A percentile compares a stretch with the other conserved stretches of the same genome.
Conservation (phyloP, 1,284 basidiomycete species). For the Cryptococcus sp. region DNA sequence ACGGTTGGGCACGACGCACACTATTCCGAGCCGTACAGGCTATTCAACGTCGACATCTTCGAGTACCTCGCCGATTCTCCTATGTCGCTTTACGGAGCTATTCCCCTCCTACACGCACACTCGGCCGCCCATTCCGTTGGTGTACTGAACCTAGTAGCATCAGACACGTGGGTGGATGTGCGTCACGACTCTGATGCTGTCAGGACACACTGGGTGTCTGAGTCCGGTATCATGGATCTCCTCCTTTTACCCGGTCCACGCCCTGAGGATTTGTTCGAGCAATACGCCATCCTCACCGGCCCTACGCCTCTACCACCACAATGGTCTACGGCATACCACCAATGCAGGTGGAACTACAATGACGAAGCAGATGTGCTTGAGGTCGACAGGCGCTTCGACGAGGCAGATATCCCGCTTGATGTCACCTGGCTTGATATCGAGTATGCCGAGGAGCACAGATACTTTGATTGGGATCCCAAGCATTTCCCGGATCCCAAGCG, state of each 20-base stretch:
- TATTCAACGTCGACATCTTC: conserved; percentile 97
- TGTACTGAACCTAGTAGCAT: conserved; percentile 85
- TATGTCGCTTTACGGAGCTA: conserved; percentile 88
- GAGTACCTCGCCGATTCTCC: conserved; percentile 91
- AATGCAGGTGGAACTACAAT: conserved; percentile 98
- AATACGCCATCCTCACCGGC: conserved; percentile 84
- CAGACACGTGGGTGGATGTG: conserved; percentile 96
- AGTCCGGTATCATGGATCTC: conserved; percentile 92
- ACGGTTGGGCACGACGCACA: conserved; percentile 62
- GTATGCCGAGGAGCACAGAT: conserved; percentile 90
- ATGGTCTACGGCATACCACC: conserved; percentile 93
- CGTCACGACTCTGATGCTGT: conserved; percentile 65
- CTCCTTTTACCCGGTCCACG: conserved; percentile 91
- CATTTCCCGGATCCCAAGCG: conserved; percentile 90
- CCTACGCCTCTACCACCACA: conserved; percentile 82
- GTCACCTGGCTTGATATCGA: conserved; percentile 99
- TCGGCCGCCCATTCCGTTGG: conserved; percentile 77
- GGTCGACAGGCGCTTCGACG: conserved; percentile 87
- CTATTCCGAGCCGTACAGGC: conserved; percentile 88
- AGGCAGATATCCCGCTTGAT: conserved; percentile 91
- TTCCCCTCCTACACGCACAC: conserved; percentile 93
- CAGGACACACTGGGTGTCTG: conserved; percentile 93
- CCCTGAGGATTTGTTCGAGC: conserved; percentile 75
- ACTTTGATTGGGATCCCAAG: conserved; percentile 95
- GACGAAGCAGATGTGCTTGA: conserved; percentile 83